Evolutionary conservation across 306 rosid genomes (phyloP).

Genomic region (Glycine tomentella): DNA sequence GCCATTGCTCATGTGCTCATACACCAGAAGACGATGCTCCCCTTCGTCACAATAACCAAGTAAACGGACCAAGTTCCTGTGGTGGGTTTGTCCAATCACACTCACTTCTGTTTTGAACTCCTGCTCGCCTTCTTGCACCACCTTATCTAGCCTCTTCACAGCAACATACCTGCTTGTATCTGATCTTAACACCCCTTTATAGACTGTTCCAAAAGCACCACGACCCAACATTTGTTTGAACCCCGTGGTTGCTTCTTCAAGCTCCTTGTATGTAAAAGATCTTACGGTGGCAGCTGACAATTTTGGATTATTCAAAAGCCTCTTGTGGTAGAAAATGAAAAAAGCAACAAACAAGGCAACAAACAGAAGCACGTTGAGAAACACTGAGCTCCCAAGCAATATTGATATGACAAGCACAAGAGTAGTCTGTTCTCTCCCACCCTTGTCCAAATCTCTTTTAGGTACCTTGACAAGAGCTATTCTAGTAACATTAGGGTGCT

Average conservation of each 20-base stretch:
- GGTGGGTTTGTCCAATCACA: conserved; percentile 23
- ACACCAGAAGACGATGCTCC: conserved; percentile 20
- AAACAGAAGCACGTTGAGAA: conserved; percentile 43
- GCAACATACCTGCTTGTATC: conserved; percentile 46
- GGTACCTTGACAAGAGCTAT: conserved; percentile 25
- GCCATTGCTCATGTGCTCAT: conserved; percentile 21
- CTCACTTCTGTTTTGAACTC: conserved; percentile 25
- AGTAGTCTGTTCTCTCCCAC: background rate
- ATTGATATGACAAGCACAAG: conserved; percentile 29
- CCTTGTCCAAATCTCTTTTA: background rate
- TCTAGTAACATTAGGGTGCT: background rate
- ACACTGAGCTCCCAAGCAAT: conserved; percentile 46
- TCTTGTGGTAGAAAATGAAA: conserved; percentile 9
- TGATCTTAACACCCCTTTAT: conserved; percentile 47
- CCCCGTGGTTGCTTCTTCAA: conserved; percentile 41
- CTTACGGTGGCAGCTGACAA: background rate
- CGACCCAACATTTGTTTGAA: conserved; percentile 42
- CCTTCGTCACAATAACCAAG: conserved; percentile 19
- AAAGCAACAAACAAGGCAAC: background rate
- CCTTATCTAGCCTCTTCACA: conserved; percentile 52
- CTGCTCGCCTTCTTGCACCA: conserved; percentile 49
- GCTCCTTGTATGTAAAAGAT: conserved; percentile 23
- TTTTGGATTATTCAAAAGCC: background rate
- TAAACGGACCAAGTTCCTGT: conserved; percentile 15
- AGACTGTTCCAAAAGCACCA: conserved; percentile 44